Evolutionary conservation across 768 basidiomycete genomes (phyloP).

Genomic region (Sistotremastrum suecicum): DNA sequence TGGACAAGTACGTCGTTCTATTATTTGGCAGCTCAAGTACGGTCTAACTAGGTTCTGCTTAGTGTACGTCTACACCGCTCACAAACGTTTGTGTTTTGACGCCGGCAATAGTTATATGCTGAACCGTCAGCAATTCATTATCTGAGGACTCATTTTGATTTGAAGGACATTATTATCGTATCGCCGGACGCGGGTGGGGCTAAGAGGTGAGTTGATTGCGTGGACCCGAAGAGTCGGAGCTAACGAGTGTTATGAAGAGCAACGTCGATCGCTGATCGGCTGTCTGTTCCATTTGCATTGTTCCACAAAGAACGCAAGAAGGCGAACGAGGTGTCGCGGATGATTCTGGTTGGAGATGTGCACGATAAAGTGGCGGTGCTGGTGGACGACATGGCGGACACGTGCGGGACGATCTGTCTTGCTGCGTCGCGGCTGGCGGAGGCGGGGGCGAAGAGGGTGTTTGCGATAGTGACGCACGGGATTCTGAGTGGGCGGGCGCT

Average conservation of each 20-base stretch:
- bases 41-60: slow-evolving; percentile 1
- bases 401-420: slow-evolving; percentile 85
- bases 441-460: slow-evolving; percentile 74
- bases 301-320: slow-evolving; percentile 99
- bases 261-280: slow-evolving; percentile 89
- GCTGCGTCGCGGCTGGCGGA: slow-evolving; percentile 83
- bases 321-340: slow-evolving; percentile 86
- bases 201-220: slow-evolving; percentile 52
- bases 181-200: slow-evolving; percentile 98
- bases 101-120: slow-evolving; percentile 58
- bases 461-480: slow-evolving; percentile 93
- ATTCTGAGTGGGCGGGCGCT: slow-evolving; percentile 87
- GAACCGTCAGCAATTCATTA: slow-evolving; percentile 93
- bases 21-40: not conserved
- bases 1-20: slow-evolving; percentile 77
- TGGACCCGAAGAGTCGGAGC: not conserved
- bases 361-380: slow-evolving; percentile 87
- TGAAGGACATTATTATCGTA: slow-evolving; percentile 83
- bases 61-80: slow-evolving; percentile 3
- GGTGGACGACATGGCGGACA: slow-evolving; percentile 98
- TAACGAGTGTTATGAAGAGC: slow-evolving; percentile 39
- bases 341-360: slow-evolving; percentile 92
- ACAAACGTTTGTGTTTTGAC: slow-evolving; percentile 8
- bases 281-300: slow-evolving; percentile 94
- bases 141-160: slow-evolving; percentile 82